Evolutionary conservation across 2,329 filamentous ascomycete species (phyloP).

Genomic region (Fusarium sp.): DNA sequence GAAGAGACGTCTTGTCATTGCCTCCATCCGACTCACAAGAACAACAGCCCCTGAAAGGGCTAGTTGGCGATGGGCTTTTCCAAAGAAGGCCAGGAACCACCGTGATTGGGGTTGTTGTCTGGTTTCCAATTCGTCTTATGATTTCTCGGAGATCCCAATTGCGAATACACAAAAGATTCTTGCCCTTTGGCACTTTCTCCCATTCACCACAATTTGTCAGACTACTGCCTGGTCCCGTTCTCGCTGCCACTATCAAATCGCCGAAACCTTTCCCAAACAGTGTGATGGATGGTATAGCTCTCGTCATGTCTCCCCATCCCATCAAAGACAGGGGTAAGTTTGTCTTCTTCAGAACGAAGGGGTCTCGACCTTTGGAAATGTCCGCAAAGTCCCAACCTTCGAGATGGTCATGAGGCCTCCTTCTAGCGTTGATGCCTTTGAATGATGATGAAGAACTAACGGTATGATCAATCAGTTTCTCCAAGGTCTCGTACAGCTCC

Average conservation of each 20-base stretch:
- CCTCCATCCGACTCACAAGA: not conserved
- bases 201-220: not conserved
- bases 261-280: not conserved
- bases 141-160: not conserved
- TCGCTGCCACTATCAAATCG: not conserved
- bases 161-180: not conserved
- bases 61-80: not conserved
- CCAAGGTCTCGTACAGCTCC: not conserved
- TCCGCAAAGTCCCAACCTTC: not conserved
- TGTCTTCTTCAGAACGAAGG: not conserved
- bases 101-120: not conserved
- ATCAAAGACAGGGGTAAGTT: not conserved
- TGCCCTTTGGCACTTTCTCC: not conserved
- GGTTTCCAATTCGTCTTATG: not conserved
- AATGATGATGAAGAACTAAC: not conserved
- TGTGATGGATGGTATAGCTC: not conserved
- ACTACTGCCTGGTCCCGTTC: not conserved
- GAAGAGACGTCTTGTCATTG: no score
- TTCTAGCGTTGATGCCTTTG: not conserved
- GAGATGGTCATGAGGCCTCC: not conserved
- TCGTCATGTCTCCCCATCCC: not conserved
- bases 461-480: not conserved
- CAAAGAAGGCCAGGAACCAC: not conserved
- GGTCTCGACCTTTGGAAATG: not conserved
- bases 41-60: not conserved